A percentile compares a stretch with the other conserved stretches of the same genome.
These are phyloP conservation scores for Carnegiea gigantea DNA, from an alignment of 179 eudicot species.

Conservation along the genomic window DNA sequence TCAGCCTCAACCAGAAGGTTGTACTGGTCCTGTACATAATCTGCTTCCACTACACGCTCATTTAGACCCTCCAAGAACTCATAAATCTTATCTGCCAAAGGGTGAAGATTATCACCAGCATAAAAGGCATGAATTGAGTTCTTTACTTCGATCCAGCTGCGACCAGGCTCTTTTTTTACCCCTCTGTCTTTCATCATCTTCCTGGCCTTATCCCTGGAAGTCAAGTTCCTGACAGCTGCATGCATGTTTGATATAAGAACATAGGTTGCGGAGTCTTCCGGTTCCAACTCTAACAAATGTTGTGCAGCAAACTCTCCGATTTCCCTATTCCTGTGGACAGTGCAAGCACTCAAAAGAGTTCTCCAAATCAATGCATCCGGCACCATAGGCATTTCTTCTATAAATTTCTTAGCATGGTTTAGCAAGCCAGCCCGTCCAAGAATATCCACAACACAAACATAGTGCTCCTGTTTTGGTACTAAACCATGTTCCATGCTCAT, in stretches of 20 bases:
- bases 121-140: constrained; percentile 42
- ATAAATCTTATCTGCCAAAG: constrained; percentile 33
- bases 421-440: constrained; percentile 44
- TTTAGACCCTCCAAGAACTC: constrained; percentile 37
- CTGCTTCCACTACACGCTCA: constrained; percentile 32
- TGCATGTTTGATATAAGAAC: constrained; percentile 47
- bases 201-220: constrained; percentile 34
- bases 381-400: constrained; percentile 44
- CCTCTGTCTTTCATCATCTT: constrained; percentile 44
- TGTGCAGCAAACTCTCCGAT: constrained; percentile 42
- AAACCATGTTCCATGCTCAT: constrained; percentile 40
- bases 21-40: constrained; percentile 28
- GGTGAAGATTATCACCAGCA: constrained; percentile 48
- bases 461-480: constrained; percentile 43
- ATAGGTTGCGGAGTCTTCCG: constrained; percentile 52
- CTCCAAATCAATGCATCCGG: constrained; percentile 52
- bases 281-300: constrained; percentile 41
- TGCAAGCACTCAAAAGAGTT: constrained; percentile 47
- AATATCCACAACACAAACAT: constrained; percentile 47
- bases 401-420: constrained; percentile 36
- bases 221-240: constrained; percentile 31
- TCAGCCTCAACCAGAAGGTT: constrained; percentile 28
- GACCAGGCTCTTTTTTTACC: constrained; percentile 53
- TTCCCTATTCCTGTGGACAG: constrained; percentile 40
- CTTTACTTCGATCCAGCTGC: constrained; percentile 50